Base-by-base conservation (phyloP, 345 rosid species). In the Gossypium arboreum region DNA sequence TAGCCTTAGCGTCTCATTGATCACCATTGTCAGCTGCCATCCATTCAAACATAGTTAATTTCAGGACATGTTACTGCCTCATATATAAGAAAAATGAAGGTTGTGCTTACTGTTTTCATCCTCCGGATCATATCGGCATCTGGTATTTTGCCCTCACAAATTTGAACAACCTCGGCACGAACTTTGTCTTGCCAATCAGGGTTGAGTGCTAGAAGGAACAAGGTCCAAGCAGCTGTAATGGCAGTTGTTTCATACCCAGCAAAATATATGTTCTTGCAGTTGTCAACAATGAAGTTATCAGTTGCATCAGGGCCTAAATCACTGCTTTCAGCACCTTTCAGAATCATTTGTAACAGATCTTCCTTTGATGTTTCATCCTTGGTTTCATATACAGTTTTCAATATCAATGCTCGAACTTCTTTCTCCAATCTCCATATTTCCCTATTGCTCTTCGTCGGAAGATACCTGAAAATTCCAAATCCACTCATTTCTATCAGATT, bases 351-450 rank as follows among this genome's bases (percentile, higher is more conserved):
- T 12, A 59, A 11, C 12, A 59, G 63, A 59, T 59, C 63, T 59
- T 24, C 63, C 63, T 59, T 59, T 12, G 63, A 59, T 11, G 63
- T 59, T 50, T 80, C 81, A 12, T 56, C 65, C 52, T 72, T 71
- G 4, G 86, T 72, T 61, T 84, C 85, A 59, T 81, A 47, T 34
- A 84, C 83, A 17, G 83, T 74, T 20, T 83, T 81, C 84, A 83
- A 79, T 16, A 86, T 84, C 52, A 84, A 61, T 3, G 71, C 56
- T 29, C 78, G 79, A 7, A 81, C 75, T 76, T 83, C 84, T 59
- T 59, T 59, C 63, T 59, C 63, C 63, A 59, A 24, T 25, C 63
- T 59, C 63, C 63, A 59, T 59, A 59, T 59, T 12, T 59, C 63
- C 63, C 63, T 59, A 12, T 59, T 59, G 63, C 63, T 59, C 63